A percentile compares a stretch with the other conserved stretches of the same genome.
phyloP scores from a whole-genome alignment of 768 basidiomycete species.

The Roridomyces roridus region DNA sequence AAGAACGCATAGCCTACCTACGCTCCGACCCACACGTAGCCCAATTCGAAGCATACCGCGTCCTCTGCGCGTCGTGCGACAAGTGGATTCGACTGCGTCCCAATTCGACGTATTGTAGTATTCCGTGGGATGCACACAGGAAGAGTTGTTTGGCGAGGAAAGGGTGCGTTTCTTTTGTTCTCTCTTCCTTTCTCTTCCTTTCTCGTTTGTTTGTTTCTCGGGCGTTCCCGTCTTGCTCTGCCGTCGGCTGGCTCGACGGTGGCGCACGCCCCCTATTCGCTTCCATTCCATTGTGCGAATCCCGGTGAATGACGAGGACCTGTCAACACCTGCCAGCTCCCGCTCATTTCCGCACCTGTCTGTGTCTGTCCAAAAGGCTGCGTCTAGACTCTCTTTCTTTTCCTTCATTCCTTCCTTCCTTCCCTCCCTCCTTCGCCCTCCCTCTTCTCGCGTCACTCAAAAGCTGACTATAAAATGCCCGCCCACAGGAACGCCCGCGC shows the following conservation, averaged over 20 bases:
- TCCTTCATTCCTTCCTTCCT: no score
- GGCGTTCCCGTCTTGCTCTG: no score
- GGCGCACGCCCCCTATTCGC: no score
- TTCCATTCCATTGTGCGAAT: no score
- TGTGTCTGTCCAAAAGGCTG: no score
- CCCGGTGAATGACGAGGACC: no score
- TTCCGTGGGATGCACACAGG: conserved; percentile 86
- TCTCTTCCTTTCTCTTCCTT: no score
- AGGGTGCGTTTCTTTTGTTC: conserved; percentile 65
- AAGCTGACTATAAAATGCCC: no score
- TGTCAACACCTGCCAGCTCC: no score
- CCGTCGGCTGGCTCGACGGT: no score
- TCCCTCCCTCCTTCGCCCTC: neutral
- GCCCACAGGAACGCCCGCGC: conserved; percentile 58
- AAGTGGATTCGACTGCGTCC: conserved; percentile 86
- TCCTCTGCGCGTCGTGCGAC: conserved; percentile 80
- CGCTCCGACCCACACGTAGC: conserved; percentile 20
- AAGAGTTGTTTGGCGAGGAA: conserved; percentile 85
- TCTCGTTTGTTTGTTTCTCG: conserved; percentile 1
- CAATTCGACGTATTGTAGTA: conserved; percentile 88
- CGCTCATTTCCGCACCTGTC: neutral
- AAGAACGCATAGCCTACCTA: conserved; percentile 57
- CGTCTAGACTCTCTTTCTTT: neutral
- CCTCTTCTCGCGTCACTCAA: no score
- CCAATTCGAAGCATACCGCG: conserved; percentile 61